Percentiles rank a stretch among this genome's conserved stretches.
Evolutionary conservation across 257 asterid species (phyloP).

Genomic region (Nicotiana attenuata): DNA sequence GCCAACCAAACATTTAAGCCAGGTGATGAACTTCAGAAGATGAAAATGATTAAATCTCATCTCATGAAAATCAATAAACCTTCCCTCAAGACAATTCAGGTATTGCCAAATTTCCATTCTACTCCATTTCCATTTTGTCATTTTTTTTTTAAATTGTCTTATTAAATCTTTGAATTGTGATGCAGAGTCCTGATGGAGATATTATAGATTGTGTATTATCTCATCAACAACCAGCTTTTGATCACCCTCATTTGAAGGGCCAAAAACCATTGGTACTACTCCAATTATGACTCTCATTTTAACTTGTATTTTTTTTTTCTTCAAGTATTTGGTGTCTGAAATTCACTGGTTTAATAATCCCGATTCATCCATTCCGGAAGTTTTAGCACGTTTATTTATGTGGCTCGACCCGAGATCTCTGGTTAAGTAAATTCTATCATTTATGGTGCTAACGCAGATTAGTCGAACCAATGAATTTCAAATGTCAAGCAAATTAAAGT

Average conservation of each 20-base stretch:
- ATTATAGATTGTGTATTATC: slow-evolving; percentile 71
- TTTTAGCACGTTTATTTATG: too few species aligned
- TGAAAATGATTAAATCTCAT: slow-evolving; percentile 45
- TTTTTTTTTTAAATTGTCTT: neutral
- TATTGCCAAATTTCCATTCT: slow-evolving; percentile 6
- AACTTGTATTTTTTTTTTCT: neutral
- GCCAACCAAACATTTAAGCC: slow-evolving; percentile 50
- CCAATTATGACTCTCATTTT: neutral
- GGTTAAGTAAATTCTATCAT: too few species aligned
- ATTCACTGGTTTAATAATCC: neutral
- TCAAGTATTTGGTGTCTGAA: neutral
- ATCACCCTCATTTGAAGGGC: slow-evolving; percentile 76
- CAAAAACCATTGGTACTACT: slow-evolving; percentile 64
- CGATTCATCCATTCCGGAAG: neutral
- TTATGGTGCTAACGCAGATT: too few species aligned
- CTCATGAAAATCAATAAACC: slow-evolving; percentile 72
- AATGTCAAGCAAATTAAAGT: too few species aligned
- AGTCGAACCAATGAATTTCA: too few species aligned
- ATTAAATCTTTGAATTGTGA: neutral
- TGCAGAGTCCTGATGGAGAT: slow-evolving; percentile 95
- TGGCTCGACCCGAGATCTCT: neutral
- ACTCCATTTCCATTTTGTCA: slow-evolving; percentile 8
- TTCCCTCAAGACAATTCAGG: slow-evolving; percentile 75
- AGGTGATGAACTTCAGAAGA: slow-evolving; percentile 35
- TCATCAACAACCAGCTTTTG: slow-evolving; percentile 86